Conservation (phyloP, 2,329 filamentous ascomycete genomes). For the Colletotrichum sp. region DNA sequence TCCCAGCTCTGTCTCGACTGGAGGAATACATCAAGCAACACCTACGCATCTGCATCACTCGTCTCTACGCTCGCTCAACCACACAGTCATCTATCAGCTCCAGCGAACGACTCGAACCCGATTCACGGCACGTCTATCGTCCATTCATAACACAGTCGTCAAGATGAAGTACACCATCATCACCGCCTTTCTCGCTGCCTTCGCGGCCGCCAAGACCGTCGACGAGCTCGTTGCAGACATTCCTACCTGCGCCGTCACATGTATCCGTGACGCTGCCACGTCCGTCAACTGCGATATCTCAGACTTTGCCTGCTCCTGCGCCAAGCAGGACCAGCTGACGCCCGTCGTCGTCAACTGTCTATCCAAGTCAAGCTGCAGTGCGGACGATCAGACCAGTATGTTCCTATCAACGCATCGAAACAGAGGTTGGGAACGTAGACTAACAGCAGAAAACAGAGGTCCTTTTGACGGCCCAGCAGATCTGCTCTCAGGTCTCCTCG, state of each 20-base stretch:
- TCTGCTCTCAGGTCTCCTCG: conserved; percentile 24
- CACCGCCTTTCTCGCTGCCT: conserved; percentile 28
- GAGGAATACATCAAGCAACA: background rate
- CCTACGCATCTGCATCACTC: background rate
- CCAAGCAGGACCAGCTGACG: conserved; percentile 37
- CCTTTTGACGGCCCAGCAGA: conserved; percentile 25
- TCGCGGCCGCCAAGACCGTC: conserved; percentile 26
- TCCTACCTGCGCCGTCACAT: conserved; percentile 42
- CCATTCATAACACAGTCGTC: background rate
- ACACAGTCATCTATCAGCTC: background rate
- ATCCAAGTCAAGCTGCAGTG: conserved; percentile 33
- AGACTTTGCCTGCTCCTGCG: conserved; percentile 45
- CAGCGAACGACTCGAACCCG: background rate
- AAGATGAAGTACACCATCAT: conserved; percentile 36
- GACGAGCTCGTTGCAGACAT: conserved; percentile 33
- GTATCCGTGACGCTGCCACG: conserved; percentile 35
- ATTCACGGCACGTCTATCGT: background rate
- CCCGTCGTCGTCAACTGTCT: conserved; percentile 39
- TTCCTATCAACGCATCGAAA: background rate
- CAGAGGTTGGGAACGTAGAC: background rate
- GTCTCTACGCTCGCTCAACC: background rate
- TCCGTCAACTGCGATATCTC: conserved; percentile 35
- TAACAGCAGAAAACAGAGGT: conserved; percentile 24
- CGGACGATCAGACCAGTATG: conserved; percentile 41
- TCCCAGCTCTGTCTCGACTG: background rate